Evolutionary conservation across 2,329 filamentous ascomycete genomes (phyloP).

Genomic region (Penicillium sp.): DNA sequence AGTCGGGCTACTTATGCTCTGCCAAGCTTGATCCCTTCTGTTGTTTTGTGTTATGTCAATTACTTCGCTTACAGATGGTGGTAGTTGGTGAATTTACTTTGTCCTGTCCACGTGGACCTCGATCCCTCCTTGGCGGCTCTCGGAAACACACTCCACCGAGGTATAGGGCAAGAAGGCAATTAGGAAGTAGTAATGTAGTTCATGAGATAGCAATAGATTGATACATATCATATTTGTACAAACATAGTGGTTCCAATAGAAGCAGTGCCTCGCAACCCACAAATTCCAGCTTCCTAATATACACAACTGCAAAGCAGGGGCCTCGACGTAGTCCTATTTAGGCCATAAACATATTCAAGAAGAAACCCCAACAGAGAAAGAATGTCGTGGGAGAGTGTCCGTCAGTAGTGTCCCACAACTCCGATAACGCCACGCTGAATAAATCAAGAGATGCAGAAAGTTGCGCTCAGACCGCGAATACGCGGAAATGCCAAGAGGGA

Average conservation of each 20-base stretch:
- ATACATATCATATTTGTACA: slow-evolving; percentile 1
- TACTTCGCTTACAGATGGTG: neutral
- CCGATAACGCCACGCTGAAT: slow-evolving; percentile 28
- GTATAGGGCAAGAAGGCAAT: neutral
- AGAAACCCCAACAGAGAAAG: slow-evolving; percentile 2
- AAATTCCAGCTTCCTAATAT: slow-evolving; percentile 9
- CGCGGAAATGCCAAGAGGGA: slow-evolving; percentile 7
- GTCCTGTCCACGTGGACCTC: neutral
- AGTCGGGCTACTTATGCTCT: neutral
- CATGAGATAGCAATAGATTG: neutral
- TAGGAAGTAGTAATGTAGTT: neutral
- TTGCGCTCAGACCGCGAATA: neutral
- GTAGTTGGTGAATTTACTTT: neutral
- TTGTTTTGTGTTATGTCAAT: neutral
- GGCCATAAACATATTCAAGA: slow-evolving; percentile 5
- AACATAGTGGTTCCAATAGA: neutral
- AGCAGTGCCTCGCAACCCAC: neutral
- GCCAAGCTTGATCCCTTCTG: neutral
- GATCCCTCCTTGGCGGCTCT: neutral
- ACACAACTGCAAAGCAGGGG: slow-evolving; percentile 14
- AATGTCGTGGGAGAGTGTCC: slow-evolving; percentile 25
- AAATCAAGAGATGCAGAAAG: slow-evolving; percentile 16
- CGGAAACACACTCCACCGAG: no score
- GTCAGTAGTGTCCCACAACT: slow-evolving; percentile 11
- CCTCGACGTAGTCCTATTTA: slow-evolving; percentile 12